These are phyloP conservation scores for Amphibolis antarctica DNA, from an alignment of 106 monocot species.

Conservation along the genomic window DNA sequence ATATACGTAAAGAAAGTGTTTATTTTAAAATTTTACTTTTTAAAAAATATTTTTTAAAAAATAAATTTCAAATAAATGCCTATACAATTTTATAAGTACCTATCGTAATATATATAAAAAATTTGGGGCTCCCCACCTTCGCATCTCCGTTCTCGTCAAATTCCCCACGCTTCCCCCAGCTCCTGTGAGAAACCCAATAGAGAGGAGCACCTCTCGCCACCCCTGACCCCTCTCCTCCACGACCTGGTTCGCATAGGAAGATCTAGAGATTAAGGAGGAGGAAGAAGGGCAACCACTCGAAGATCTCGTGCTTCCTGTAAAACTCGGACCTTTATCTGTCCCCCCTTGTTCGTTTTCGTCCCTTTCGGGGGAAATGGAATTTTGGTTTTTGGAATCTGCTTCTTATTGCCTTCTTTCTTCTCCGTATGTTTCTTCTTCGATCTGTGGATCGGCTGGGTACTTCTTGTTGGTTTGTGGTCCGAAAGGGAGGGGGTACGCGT, in stretches of 20 bases:
- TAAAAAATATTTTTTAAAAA: too few relatives aligned
- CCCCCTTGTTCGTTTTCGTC: background rate
- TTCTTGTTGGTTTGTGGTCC: background rate
- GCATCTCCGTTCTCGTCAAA: too few relatives aligned
- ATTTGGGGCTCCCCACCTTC: too few relatives aligned
- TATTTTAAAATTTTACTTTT: too few relatives aligned
- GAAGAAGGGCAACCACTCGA: background rate
- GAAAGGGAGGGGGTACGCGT: background rate
- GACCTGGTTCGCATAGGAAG: background rate
- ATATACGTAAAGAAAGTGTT: too few relatives aligned
- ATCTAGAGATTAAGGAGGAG: background rate
- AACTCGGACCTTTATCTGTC: background rate
- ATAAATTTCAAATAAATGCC: too few relatives aligned
- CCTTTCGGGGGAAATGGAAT: background rate
- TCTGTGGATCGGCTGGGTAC: background rate
- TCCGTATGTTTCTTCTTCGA: background rate
- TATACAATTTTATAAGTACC: too few relatives aligned
- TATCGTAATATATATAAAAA: too few relatives aligned
- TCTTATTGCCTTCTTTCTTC: background rate
- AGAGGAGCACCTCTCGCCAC: too few relatives aligned
- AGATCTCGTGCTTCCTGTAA: conserved; percentile 1
- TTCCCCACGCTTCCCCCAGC: too few relatives aligned
- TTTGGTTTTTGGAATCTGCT: background rate
- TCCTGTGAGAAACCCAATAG: too few relatives aligned
- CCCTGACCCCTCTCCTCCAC: too few relatives aligned